Conservation (phyloP, 1,139 yeast genomes). For the Kurtzmaniella natalensis region DNA sequence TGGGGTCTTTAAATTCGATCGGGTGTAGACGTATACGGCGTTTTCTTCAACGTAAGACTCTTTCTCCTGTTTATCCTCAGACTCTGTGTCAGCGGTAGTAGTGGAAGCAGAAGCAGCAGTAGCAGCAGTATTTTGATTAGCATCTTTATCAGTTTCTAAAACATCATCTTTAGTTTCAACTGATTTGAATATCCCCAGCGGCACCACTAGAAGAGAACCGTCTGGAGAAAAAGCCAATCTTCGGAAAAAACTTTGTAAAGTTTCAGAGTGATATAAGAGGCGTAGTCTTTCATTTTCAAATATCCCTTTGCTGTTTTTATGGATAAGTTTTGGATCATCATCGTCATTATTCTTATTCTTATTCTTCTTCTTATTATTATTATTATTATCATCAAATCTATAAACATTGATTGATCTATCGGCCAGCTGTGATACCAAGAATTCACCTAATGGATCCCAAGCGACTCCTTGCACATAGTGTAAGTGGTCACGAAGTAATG, state of each 20-base stretch:
- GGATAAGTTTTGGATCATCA: slow-evolving; percentile 2
- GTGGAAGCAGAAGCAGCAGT: neutral
- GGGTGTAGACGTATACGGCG: slow-evolving; percentile 72
- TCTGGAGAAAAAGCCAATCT: slow-evolving; percentile 85
- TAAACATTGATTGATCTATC: slow-evolving; percentile 79
- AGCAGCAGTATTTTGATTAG: neutral
- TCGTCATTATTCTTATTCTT: too few species aligned
- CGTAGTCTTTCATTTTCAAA: slow-evolving; percentile 1
- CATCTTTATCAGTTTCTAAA: slow-evolving; percentile 9
- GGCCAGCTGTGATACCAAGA: slow-evolving; percentile 81
- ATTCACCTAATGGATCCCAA: slow-evolving; percentile 87
- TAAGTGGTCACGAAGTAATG: slow-evolving; percentile 65
- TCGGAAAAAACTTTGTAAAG: slow-evolving; percentile 85
- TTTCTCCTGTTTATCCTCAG: slow-evolving; percentile 14
- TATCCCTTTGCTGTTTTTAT: slow-evolving; percentile 4
- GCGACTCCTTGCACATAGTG: slow-evolving; percentile 94
- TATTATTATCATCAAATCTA: slow-evolving; percentile 19
- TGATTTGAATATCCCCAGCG: slow-evolving; percentile 64
- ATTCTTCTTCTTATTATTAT: too few species aligned
- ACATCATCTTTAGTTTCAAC: slow-evolving; percentile 1
- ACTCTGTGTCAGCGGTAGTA: neutral
- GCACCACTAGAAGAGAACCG: slow-evolving; percentile 74
- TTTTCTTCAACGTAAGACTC: slow-evolving; percentile 49
- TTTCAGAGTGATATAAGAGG: slow-evolving; percentile 72
- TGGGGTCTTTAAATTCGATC: slow-evolving; percentile 69